Base-by-base conservation (phyloP, 2,329 filamentous ascomycete genomes). In the Ceratocystis eucalypticola region DNA sequence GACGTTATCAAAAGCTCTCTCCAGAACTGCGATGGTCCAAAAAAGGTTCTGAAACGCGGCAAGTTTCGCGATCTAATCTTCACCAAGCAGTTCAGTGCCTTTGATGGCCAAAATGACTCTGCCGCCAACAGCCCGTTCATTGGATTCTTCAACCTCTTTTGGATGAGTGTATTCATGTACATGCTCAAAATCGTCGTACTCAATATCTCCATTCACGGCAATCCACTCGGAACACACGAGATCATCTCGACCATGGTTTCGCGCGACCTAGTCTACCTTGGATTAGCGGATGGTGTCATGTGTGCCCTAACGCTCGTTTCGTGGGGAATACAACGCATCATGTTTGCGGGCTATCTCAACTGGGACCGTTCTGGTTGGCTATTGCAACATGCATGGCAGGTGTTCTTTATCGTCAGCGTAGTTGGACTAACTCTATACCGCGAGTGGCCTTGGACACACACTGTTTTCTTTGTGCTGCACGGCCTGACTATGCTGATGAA, bases 381-480 rank as follows among this genome's bases (percentile, higher is more conserved):
- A 28, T 75, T 91, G 33, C 88, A 92, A 72, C 87, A 88, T 71
- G 76, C 87, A 1, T 92, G 88, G 88, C 86, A 93, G 75, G 77
- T 79, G 0, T 69, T 78, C 15, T 91, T 87, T 70, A 80, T 91
- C 10, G 79, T 77, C 3, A 78, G 78, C 7, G 81, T 87, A 2
- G 77, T 91, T 4, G 82, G 80, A 64, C 83, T 88, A 77, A 87
- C 88, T 0, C 80, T 88, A 62, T 80, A 85, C 71, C 81, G 88
- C 3, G 83, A 90, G 63, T 93, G 88, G 89, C 87, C 88, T 1
- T 92, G 89, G 89, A 89, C 88, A 15, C 88, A 91, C 71, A 89
- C 87, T 1, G 86, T 91, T 20, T 91, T 88, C 73, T 88, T 89
- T 63, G 84, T 89, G 8, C 77, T 92, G 20, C 88, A 92, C 72